A percentile compares a stretch with the other conserved stretches of the same genome.
These are phyloP conservation scores for Leccinum broughii DNA, from an alignment of 768 basidiomycete species.

Conservation along the genomic window DNA sequence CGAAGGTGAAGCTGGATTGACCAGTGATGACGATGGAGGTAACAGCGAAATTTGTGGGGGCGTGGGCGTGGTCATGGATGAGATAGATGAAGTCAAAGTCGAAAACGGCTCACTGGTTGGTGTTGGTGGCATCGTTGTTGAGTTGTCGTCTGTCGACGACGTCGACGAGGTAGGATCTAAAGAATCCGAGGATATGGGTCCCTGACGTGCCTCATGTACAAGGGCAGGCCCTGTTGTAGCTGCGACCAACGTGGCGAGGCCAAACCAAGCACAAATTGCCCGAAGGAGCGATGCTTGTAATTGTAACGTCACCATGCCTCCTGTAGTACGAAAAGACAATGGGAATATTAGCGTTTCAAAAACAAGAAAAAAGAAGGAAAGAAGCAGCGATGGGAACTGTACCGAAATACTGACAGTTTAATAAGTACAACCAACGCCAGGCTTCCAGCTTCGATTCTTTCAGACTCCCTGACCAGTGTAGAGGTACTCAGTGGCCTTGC, in stretches of 20 bases:
- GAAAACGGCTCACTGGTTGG: slow-evolving; percentile 16
- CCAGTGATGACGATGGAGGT: slow-evolving; percentile 6
- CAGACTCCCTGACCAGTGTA: not conserved
- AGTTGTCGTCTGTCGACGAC: not conserved
- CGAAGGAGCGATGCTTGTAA: slow-evolving; percentile 1
- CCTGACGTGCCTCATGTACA: slow-evolving; percentile 26
- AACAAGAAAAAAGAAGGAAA: not conserved
- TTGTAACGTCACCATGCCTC: slow-evolving; percentile 14
- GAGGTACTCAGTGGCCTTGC: not conserved
- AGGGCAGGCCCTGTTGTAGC: slow-evolving; percentile 16
- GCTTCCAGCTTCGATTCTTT: not conserved
- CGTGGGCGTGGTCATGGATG: not conserved
- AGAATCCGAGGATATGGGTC: slow-evolving; percentile 3
- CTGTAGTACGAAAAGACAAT: not conserved
- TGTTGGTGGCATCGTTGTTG: slow-evolving; percentile 15
- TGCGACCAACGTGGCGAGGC: slow-evolving; percentile 11
- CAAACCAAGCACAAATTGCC: slow-evolving; percentile 9
- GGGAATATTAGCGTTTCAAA: not conserved
- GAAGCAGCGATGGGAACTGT: not conserved
- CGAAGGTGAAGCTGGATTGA: slow-evolving; percentile 10
- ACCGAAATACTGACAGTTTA: not conserved
- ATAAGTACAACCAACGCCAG: not conserved
- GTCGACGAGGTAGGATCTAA: slow-evolving; percentile 13
- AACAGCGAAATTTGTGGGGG: not conserved
- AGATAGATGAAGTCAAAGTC: slow-evolving; percentile 6